A percentile compares a stretch with the other conserved stretches of the same genome.
Evolutionary conservation across 192 early-diverging fungal genomes (phyloP).

Genomic region (Neocallimastix lanati): DNA sequence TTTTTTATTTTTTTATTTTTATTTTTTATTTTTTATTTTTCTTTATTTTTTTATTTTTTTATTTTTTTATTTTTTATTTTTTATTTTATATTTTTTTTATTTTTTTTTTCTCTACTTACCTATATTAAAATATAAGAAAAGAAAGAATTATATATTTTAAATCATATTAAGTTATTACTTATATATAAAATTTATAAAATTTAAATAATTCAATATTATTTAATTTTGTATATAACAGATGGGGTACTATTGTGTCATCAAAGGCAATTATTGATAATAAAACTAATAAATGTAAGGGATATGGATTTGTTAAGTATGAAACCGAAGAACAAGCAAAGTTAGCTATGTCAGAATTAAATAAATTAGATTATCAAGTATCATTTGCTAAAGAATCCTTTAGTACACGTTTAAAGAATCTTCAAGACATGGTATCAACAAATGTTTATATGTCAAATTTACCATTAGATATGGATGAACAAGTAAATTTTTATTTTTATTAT

Average conservation of each 20-base stretch:
- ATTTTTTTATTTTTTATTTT: no score
- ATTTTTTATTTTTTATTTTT: no score
- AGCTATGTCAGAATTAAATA: constrained; percentile 51
- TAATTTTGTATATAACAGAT: constrained; percentile 13
- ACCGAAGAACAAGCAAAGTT: constrained; percentile 37
- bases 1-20: no score
- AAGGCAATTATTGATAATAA: constrained; percentile 69
- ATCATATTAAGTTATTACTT: no score
- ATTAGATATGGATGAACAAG: constrained; percentile 49
- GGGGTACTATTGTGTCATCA: constrained; percentile 52
- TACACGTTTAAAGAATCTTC: constrained; percentile 46
- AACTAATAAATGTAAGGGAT: constrained; percentile 71
- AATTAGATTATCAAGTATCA: constrained; percentile 46
- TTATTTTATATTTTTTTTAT: no score
- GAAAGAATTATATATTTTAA: no score
- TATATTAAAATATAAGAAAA: no score
- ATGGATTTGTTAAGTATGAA: constrained; percentile 75
- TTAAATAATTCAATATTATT: no score
- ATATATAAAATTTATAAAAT: no score
- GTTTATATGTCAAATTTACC: constrained; percentile 75
- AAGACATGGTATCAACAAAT: constrained; percentile 56
- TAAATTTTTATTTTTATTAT: constrained; percentile 2
- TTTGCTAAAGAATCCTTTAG: constrained; percentile 64
- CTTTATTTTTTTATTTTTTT: no score
- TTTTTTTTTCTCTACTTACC: no score